Base-by-base conservation (phyloP, 148 eudicot genomes). In the Salicornia ramosissima region DNA sequence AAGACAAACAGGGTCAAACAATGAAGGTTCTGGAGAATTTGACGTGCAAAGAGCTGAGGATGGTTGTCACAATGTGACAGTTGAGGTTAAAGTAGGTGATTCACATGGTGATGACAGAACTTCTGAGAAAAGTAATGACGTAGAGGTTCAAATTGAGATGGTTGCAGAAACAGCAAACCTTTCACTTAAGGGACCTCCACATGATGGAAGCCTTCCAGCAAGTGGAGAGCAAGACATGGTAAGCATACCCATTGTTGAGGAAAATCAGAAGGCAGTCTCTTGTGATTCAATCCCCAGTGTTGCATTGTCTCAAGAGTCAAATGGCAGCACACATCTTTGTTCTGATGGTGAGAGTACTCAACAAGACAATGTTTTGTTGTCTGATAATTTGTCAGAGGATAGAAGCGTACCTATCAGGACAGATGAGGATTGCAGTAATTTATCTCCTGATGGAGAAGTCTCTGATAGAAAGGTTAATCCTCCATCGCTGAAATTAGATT, bases 341-440 rank as follows among this genome's bases (percentile, higher is more conserved):
- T 33, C 43, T 46, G 69, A 45, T 29, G 69, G 51, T 63, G 77
- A 62, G 43, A 77, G 31, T 73, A 58, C 40, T 75, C 80, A 71
- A 68, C 68, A 21, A 61, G 78, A 80, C 55, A 70, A 77, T 59
- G 5, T 7, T 59, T 76, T 73, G 22, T 51, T 60, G 24, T 60
- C 70, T 66, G 71, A 30, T 40, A 60, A 74, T 70, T 14, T 71
- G 10, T 49, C 57, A 71, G 80, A 65, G 24, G 84, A 73, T 39
- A 71, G 75, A 70, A 67, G n/a, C 25, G 70, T 75, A 68, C 77
- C 84, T 1, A 71, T 83, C 51, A 30, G 66, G 28, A 69, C 66
- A 14, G 81, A 78, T 47, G n/a, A 39, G 53, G 85, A 58, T 65
- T 70, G 70, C 22, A 51, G 24, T 33, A 34, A 36, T 69, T 55